Evolutionary conservation across 306 rosid species (phyloP), one percentile per base, ranked within the genome.

Genomic region (Mimosa bimucronata): DNA sequence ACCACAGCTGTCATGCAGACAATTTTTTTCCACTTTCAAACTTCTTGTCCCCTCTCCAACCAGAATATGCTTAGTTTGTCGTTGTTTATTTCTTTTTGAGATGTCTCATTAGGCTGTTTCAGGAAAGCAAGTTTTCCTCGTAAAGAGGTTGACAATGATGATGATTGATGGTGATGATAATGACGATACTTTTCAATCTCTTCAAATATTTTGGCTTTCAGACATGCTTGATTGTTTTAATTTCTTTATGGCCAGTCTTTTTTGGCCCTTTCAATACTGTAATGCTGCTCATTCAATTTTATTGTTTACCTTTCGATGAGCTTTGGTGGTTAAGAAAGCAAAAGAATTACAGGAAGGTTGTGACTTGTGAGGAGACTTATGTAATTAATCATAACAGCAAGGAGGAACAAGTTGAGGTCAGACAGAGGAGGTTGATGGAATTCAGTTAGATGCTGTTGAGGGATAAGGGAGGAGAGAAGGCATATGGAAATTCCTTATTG

Each of bases 21-120:
- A 2, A 16, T 29, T 13, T 18, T 45, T 46, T 13, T 44, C 18
- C 30, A 29, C 6, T 12, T 4, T 66, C 71, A n/a, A 30, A 18
- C 44, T 28, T 9, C 40, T 37, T 46, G 7, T 57, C 66, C 8
- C 18, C 28, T 3, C 29, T n/a, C 19, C 38, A 2, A 67, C 14
- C 40, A 38, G 25, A 73, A 28, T 46, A 48, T 86, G 61, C 74
- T 80, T 64, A 75, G 40, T 48, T 46, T 75, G 58, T 75, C 18
- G 12, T 21, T 7, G 5, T 16, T 55, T 57, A 40, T 38, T 58
- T 58, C 60, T 8, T n/a, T 40, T n/a, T 37, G 38, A 34, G 38
- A 34, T 34, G 38, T 34, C 38, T 34, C 38, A 34, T 38, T 75
- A 60, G 70, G 58, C 19, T 72, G 82, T 75, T 62, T 31, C 21